Base-by-base conservation (phyloP, 441 rosid species). In the Eugenia klotzschiana region DNA sequence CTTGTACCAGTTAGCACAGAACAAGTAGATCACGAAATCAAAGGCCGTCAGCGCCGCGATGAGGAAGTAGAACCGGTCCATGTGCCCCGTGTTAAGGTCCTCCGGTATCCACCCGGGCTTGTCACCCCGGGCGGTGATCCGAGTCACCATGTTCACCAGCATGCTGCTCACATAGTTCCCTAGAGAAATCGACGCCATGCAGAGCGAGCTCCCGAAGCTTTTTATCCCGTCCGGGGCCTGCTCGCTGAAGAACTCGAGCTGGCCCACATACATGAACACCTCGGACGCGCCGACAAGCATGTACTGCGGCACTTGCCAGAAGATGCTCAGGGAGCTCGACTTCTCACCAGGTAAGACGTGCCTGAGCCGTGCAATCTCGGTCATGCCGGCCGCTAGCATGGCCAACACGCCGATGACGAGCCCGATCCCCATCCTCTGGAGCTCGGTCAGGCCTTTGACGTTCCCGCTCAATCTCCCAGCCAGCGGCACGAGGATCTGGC, bases 271-370 rank as follows among this genome's bases (percentile, higher is more conserved):
- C 77, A 69, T 69, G 55, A 79, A 79, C 55, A 79, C 81, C 81
- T 79, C 81, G 18, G 81, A 79, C 14, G 69, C 57, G 26, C 83
- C 83, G 51, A 81, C 73, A 25, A 81, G 83, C 25, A 14, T 15
- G 46, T 81, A 81, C 83, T 81, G 83, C 11, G 83, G 83, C 69
- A 81, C 83, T 56, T 81, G 83, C 83, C 83, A 81, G 69, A 81
- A 56, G 55, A 81, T 55, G 69, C 83, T 81, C 83, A 81, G 73
- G 60, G 83, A n/a, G 72, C 83, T 81, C 37, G 64, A 33, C 69
- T 56, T 81, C 69, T 55, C 50, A n/a, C 81, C 81, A 2, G 81
- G 81, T 16, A 79, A 13, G 23, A 79, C 81, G 11, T 79, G 81
- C 81, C 81, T 14, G 52, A 79, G 81, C 22, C 81, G 81, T 49